A percentile compares a stretch with the other conserved stretches of the same genome.
phyloP scores from a whole-genome alignment of 116 monocot genomes.

The Zostera marina region DNA sequence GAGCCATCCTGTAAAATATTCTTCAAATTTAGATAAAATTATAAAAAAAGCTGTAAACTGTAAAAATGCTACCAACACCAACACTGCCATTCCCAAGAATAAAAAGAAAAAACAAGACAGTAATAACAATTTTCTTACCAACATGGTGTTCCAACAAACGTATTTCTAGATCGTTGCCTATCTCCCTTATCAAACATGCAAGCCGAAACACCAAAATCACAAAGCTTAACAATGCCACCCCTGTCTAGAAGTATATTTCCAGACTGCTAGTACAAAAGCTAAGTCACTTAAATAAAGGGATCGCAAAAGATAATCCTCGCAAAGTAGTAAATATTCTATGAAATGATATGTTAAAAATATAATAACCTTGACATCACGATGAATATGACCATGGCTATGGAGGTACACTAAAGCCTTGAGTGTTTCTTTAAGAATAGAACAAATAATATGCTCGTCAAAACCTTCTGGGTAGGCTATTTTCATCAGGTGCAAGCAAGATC shows the following conservation, averaged over 20 bases:
- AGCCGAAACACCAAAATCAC: slow-evolving; percentile 94
- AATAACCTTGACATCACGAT: slow-evolving; percentile 94
- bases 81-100: neutral
- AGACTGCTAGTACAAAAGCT: slow-evolving; percentile 32
- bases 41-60: neutral
- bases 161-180: slow-evolving; percentile 73
- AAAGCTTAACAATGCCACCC: slow-evolving; percentile 71
- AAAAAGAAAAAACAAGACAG: neutral
- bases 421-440: slow-evolving; percentile 64
- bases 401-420: slow-evolving; percentile 93
- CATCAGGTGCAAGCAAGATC: slow-evolving; percentile 94
- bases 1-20: slow-evolving; percentile 72
- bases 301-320: neutral
- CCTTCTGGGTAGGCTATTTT: slow-evolving; percentile 72
- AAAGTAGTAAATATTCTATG: too few species aligned
- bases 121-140: slow-evolving; percentile 31
- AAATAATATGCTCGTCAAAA: slow-evolving; percentile 88
- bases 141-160: slow-evolving; percentile 97
- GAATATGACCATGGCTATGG: slow-evolving; percentile 81
- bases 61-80: neutral
- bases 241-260: slow-evolving; percentile 95
- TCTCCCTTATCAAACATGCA: slow-evolving; percentile 95
- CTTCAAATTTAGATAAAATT: neutral
- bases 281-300: neutral
- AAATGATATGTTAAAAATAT: neutral